Base-by-base conservation (phyloP, 2,329 filamentous ascomycete species). In the Colletotrichum coccodes region DNA sequence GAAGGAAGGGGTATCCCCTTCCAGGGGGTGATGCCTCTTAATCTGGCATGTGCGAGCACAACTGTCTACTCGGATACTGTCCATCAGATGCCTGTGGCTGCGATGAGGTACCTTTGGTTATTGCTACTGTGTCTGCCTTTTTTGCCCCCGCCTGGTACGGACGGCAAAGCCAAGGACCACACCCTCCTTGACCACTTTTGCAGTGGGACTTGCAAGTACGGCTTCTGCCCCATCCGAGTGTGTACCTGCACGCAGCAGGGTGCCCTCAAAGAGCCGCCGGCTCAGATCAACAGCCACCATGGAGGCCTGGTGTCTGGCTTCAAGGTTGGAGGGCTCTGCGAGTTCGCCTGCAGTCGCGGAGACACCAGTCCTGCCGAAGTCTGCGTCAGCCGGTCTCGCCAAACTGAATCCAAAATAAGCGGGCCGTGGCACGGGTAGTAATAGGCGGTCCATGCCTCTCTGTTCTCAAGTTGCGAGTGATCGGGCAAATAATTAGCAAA, bases 151-250 rank as follows among this genome's bases (percentile, higher is more conserved):
- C 9, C 34, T 14, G 9, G 34, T 36, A 36, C 34, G 34, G 34
- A 14, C 1, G 34, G 34, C 34, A 36, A 36, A 14, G 34, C 6
- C 6, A 36, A 14, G 4, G 34, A 7, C 34, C 9, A 14, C 34
- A 11, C 34, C 34, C 34, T 36, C 14, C 34, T 36, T 36, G 34
- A 36, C 34, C 9, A 36, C 8, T 76, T 82, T 9, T 81, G 79
- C 64, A 57, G 73, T 54, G 81, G 77, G 42, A 50, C 73, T 38
- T 78, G 76, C 52, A 38, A 40, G 8, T 77, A 73, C 46, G 74
- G 73, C 28, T 77, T 76, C 63, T 78, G 75, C 44, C 76, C 76
- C 16, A 18, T 56, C 8, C 32, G 44, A 21, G 44, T 28, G 11
- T 49, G 44, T 16, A 72, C 83, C 7, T 32, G 18, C 44, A 21